Percentiles rank a stretch among this genome's conserved stretches.
Evolutionary conservation across 2,329 filamentous ascomycete species (phyloP).

Genomic region (Teratosphaeria destructans): DNA sequence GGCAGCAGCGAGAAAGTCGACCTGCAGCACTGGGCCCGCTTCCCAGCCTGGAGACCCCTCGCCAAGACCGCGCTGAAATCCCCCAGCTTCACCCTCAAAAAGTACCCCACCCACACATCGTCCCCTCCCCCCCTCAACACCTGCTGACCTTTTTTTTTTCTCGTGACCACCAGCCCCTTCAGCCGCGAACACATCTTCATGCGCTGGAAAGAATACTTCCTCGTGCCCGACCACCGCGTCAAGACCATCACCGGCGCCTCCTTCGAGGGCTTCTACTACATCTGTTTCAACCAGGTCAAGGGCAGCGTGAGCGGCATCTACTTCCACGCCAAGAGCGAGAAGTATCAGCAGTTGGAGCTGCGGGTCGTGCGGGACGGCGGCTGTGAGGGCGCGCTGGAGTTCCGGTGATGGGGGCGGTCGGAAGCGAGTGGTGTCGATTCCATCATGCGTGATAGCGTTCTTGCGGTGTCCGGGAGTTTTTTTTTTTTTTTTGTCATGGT

Average conservation of each 20-base stretch:
- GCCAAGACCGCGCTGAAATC: conserved; percentile 43
- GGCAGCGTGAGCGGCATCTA: conserved; percentile 89
- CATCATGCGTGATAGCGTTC: not conserved
- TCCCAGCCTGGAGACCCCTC: conserved; percentile 74
- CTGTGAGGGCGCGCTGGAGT: conserved; percentile 79
- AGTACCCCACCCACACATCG: conserved; percentile 59
- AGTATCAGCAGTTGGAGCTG: conserved; percentile 91
- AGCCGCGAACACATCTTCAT: conserved; percentile 81
- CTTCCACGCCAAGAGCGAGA: conserved; percentile 96
- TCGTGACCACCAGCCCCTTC: not conserved
- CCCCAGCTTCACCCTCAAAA: conserved; percentile 50
- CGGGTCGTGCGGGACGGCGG: conserved; percentile 78
- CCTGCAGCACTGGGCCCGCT: conserved; percentile 84
- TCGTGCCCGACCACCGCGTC: conserved; percentile 90
- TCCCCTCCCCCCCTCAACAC: not conserved
- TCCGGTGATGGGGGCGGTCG: conserved; percentile 50
- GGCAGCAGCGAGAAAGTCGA: conserved; percentile 87
- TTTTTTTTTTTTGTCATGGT: not conserved
- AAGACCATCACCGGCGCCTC: conserved; percentile 86
- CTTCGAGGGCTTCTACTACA: conserved; percentile 98
- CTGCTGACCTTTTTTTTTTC: not conserved
- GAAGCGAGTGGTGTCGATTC: not conserved
- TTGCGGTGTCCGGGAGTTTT: not conserved
- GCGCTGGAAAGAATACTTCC: conserved; percentile 98
- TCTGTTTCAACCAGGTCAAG: conserved; percentile 89